Evolutionary conservation across 1,284 basidiomycete genomes (phyloP).

Genomic region (Polyporus tsugae): DNA sequence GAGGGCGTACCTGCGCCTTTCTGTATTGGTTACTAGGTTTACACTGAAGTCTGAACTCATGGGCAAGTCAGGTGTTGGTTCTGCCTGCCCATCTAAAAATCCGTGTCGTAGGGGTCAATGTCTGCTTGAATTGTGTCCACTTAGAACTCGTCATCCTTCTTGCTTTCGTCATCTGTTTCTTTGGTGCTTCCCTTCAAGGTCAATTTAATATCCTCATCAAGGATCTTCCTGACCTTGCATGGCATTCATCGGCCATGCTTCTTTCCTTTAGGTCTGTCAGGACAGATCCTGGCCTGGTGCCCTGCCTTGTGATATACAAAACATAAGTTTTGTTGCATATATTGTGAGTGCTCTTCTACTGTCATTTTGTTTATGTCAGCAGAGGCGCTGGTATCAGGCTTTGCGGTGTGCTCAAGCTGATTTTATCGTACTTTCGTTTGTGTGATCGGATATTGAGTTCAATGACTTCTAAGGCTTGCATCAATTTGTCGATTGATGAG

Average conservation of each 20-base stretch:
- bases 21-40: neutral
- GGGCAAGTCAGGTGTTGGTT: neutral
- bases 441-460: too few species aligned
- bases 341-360: neutral
- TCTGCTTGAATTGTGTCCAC: neutral
- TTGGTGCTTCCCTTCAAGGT: neutral
- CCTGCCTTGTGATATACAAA: neutral
- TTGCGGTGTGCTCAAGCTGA: too few species aligned
- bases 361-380: neutral
- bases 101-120: neutral
- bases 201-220: too few species aligned
- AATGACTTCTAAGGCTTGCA: too few species aligned
- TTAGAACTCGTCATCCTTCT: neutral
- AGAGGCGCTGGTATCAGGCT: slow-evolving; percentile 18
- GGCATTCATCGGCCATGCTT: too few species aligned
- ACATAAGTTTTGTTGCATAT: neutral
- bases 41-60: neutral
- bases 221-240: too few species aligned
- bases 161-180: neutral
- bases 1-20: neutral
- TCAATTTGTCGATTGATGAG: too few species aligned
- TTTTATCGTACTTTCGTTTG: too few species aligned
- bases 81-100: neutral
- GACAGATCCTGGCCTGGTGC: neutral
- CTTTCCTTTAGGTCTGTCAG: too few species aligned